These are phyloP conservation scores for Hansenula sp. DNA, from an alignment of 1,139 yeast species.

Conservation along the genomic window DNA sequence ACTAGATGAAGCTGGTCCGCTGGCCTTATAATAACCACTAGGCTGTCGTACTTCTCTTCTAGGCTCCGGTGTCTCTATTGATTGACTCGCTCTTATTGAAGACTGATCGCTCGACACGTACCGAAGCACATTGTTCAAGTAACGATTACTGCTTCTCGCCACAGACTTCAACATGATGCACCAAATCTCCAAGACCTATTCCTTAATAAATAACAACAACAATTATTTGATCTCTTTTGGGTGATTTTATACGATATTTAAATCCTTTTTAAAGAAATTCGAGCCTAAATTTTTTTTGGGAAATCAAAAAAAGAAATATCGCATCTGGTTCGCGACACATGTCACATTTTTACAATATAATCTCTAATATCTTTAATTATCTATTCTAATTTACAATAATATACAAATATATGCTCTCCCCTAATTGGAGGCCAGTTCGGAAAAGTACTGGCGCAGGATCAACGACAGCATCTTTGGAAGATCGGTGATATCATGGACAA, in stretches of 20 bases:
- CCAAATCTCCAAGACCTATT: not conserved
- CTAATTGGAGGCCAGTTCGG: slow-evolving; percentile 49
- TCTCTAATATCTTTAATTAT: not conserved
- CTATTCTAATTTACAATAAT: slow-evolving; percentile 1
- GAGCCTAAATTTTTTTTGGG: not conserved
- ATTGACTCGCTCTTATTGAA: too few species aligned
- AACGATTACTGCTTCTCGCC: slow-evolving; percentile 1
- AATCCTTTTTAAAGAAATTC: not conserved
- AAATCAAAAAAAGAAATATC: not conserved
- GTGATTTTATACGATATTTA: too few species aligned
- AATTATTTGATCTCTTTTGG: too few species aligned
- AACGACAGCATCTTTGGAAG: slow-evolving; percentile 88
- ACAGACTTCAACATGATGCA: slow-evolving; percentile 2
- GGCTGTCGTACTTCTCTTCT: not conserved
- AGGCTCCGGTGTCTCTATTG: too few species aligned
- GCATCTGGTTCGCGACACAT: not conserved
- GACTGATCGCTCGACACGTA: not conserved
- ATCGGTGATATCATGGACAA: slow-evolving; percentile 83
- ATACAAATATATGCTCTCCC: not conserved
- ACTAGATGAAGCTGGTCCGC: too few species aligned
- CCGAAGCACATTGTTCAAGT: not conserved
- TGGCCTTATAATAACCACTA: not conserved
- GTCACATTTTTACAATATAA: not conserved
- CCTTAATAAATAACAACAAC: not conserved
- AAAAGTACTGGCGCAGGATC: slow-evolving; percentile 87